phyloP scores from a whole-genome alignment of 2,329 filamentous ascomycete genomes.

The Monosporascus ibericus region DNA sequence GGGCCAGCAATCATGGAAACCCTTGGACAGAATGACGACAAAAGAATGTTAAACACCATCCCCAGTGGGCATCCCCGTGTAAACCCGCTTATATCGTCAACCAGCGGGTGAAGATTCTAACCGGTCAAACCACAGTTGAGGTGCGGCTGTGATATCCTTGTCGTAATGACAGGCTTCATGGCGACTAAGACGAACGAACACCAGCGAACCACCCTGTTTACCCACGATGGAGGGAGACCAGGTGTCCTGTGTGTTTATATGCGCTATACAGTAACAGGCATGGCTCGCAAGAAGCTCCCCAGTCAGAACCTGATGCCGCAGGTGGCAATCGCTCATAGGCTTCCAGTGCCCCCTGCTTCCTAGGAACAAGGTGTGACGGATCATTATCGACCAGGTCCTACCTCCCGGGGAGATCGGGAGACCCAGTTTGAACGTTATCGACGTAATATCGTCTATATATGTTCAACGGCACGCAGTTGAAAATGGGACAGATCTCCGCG shows the following conservation, averaged over 20 bases:
- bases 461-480: background rate
- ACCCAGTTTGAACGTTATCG: background rate
- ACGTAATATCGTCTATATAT: background rate
- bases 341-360: no score
- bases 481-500: background rate
- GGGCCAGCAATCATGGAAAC: no score
- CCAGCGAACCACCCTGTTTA: no score
- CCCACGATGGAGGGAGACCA: no score
- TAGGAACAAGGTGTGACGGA: background rate
- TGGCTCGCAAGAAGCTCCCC: no score
- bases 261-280: no score
- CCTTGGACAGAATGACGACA: no score
- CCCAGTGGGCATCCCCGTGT: background rate
- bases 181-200: no score
- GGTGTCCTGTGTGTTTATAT: no score
- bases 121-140: background rate
- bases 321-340: no score
- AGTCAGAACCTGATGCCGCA: no score
- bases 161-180: background rate
- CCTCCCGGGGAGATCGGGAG: background rate
- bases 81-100: background rate
- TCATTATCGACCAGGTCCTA: background rate
- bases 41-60: no score
- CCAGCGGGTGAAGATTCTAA: background rate
- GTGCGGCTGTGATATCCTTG: background rate